Conservation (phyloP, 2,329 filamentous ascomycete genomes). For the Nannizzia gypsea region DNA sequence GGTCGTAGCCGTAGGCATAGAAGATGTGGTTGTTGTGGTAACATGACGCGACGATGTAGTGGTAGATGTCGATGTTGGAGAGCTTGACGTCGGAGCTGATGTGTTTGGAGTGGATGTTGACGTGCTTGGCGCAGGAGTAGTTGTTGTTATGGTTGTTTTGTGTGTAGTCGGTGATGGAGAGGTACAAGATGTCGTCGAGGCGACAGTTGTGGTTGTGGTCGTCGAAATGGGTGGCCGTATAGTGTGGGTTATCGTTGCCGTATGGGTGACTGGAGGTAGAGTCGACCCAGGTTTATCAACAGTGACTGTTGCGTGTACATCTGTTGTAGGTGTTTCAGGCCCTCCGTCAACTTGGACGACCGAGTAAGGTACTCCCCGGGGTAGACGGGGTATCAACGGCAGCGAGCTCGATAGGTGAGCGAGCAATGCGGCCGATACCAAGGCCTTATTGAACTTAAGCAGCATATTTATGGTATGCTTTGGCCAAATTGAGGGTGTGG, state of each 20-base stretch:
- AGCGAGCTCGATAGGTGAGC: neutral
- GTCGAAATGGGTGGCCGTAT: constrained; percentile 1
- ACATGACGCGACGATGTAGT: neutral
- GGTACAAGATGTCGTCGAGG: constrained; percentile 3
- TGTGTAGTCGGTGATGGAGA: neutral
- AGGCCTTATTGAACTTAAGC: neutral
- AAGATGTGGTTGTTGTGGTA: neutral
- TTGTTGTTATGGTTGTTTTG: neutral
- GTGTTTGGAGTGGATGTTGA: neutral
- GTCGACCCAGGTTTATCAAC: constrained; percentile 5
- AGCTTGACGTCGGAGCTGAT: neutral
- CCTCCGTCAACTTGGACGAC: constrained; percentile 16
- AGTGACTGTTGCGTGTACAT: constrained; percentile 10
- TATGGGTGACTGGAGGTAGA: constrained; percentile 11
- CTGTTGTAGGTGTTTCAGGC: constrained; percentile 7
- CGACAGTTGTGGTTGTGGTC: constrained; percentile 3
- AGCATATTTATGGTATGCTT: neutral
- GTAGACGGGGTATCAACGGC: neutral
- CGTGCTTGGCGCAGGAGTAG: neutral
- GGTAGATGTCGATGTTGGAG: neutral
- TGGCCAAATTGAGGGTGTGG: neutral
- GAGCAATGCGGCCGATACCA: neutral
- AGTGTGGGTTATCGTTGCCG: constrained; percentile 10
- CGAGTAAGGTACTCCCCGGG: constrained; percentile 13
- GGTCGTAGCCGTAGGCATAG: neutral